Conservation (phyloP, 2,329 filamentous ascomycete species). For the Beauveria sp. region DNA sequence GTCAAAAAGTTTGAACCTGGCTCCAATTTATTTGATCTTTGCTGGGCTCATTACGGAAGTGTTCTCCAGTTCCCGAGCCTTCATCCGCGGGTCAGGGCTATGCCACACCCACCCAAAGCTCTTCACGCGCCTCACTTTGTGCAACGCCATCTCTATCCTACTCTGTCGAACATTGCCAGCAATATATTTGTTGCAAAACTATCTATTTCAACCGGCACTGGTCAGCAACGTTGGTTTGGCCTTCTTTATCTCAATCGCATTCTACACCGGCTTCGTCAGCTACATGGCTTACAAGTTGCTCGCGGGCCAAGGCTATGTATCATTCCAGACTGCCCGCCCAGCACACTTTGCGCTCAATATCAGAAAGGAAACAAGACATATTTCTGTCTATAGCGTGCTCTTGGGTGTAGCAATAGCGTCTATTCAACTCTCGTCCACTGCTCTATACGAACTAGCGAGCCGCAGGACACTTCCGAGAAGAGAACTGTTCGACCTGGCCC, state of each 20-base stretch:
- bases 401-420: background rate
- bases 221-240: background rate
- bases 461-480: background rate
- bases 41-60: slow-evolving; percentile 13
- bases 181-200: background rate
- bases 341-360: background rate
- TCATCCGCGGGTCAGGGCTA: slow-evolving; percentile 6
- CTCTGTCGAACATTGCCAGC: background rate
- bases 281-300: background rate
- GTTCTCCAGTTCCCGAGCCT: slow-evolving; percentile 7
- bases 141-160: background rate
- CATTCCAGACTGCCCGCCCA: background rate
- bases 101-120: background rate
- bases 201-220: background rate
- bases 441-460: background rate
- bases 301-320: background rate
- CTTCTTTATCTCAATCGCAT: background rate
- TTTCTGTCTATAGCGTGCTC: slow-evolving; percentile 8
- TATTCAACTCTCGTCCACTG: background rate
- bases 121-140: background rate
- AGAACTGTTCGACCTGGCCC: background rate
- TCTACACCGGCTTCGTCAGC: background rate
- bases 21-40: slow-evolving; percentile 12
- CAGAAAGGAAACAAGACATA: background rate
- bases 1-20: background rate